Base-by-base conservation (phyloP, 2,329 filamentous ascomycete species). In the Pseudogymnoascus sp. region DNA sequence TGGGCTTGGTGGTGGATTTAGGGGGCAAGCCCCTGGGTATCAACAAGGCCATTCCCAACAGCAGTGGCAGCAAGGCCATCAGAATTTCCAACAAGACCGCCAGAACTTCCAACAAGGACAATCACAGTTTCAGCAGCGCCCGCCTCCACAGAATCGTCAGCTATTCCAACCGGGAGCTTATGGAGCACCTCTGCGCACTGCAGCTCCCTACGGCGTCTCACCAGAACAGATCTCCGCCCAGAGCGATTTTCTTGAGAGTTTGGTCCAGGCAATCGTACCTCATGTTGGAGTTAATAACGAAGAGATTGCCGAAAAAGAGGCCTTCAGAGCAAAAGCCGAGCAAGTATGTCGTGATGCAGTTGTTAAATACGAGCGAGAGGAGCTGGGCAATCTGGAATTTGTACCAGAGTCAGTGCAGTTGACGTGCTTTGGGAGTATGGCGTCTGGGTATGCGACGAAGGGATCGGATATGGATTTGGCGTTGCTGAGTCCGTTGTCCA, bases 391-490 rank as follows among this genome's bases (percentile, higher is more conserved):
- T 7, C 73, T 78, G 54, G 70, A 74, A 5, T 86, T 89, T 64
- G 77, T 81, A 14, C 72, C 81, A 23, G 72, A 77, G 8, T 83
- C 83, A 62, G 82, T 93, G n/a, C 80, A 85, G 62, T 79, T 96
- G 13, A 85, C 85, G 69, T 91, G 88, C 71, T 96, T 95, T 72
- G 92, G 92, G 4, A 96, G 92, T 73, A 80, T 96, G 57, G 84
- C 85, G 19, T 93, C 92, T 11, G 92, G 92, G 0, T 96, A 96
- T 76, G 93, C 90, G 3, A 92, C 90, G 10, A 90, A 90, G 70
- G 85, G 86, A n/a, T 93, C 92, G 1, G 92, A 96, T 71, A 92
- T 96, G 88, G 93, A 97, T 75, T 83, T 96, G 31, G 90, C 88
- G 7, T 82, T 96, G 36, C 79, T 95, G 4, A 88, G 90, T 1